A percentile compares a stretch with the other conserved stretches of the same genome.
Conservation (phyloP, 108 stramenopile species). For the Aurantiochytrium sp. region DNA sequence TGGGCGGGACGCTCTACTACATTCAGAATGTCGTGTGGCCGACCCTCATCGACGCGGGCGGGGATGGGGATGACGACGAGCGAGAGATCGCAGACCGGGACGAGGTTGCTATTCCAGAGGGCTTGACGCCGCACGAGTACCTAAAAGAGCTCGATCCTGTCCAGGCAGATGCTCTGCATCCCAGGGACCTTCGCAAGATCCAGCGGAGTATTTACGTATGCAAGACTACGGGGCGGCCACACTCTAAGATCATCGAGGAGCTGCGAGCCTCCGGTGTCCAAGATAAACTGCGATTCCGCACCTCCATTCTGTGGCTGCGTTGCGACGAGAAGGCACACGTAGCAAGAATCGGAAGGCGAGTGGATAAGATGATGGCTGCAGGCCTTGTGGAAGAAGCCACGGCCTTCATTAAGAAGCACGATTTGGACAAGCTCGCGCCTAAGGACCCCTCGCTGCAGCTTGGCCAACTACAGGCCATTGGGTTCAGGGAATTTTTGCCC, state of each 20-base stretch:
- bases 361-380: neutral
- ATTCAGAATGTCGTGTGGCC: neutral
- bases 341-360: neutral
- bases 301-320: neutral
- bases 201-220: neutral
- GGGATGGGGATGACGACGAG: neutral
- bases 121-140: neutral
- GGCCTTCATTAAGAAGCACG: neutral
- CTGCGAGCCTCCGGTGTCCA: neutral
- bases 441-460: neutral
- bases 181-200: neutral
- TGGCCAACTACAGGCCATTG: slow-evolving; percentile 24
- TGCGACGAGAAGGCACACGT: neutral
- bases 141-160: neutral
- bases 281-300: neutral
- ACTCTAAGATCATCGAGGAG: neutral
- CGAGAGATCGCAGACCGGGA: neutral
- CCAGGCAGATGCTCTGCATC: neutral
- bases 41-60: neutral
- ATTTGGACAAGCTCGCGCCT: neutral
- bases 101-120: neutral
- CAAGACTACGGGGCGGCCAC: neutral
- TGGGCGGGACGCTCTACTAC: slow-evolving; percentile 36
- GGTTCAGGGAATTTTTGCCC: slow-evolving; percentile 15
- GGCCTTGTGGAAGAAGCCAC: slow-evolving; percentile 29